Evolutionary conservation across 768 basidiomycete species (phyloP).

Genomic region (Panus rudis): DNA sequence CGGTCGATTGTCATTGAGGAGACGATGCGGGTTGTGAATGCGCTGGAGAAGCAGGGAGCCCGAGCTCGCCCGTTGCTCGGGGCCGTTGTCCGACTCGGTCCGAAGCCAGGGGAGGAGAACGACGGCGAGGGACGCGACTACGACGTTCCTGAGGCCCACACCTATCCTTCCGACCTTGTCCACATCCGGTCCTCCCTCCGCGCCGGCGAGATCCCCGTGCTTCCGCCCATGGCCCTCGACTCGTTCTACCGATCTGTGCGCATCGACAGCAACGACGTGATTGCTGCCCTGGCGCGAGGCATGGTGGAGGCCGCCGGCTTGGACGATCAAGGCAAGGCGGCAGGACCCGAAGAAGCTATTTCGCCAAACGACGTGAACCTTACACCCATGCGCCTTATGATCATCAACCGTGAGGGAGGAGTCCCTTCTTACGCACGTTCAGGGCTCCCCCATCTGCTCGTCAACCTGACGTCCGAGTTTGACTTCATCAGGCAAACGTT

Average conservation of each 20-base stretch:
- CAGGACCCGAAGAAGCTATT: slow-evolving; percentile 29
- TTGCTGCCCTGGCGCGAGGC: slow-evolving; percentile 80
- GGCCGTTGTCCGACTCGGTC: slow-evolving; percentile 77
- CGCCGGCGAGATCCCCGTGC: slow-evolving; percentile 93
- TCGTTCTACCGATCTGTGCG: slow-evolving; percentile 83
- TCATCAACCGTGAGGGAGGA: slow-evolving; percentile 95
- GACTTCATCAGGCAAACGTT: slow-evolving; percentile 84
- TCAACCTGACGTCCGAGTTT: slow-evolving; percentile 89
- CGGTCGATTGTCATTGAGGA: slow-evolving; percentile 65
- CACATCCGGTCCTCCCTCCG: slow-evolving; percentile 84
- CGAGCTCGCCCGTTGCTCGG: slow-evolving; percentile 85
- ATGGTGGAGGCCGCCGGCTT: slow-evolving; percentile 56
- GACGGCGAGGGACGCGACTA: slow-evolving; percentile 27
- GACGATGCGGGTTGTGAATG: slow-evolving; percentile 75
- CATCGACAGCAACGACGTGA: slow-evolving; percentile 80
- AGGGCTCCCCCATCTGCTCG: slow-evolving; percentile 90
- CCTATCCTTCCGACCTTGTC: slow-evolving; percentile 71
- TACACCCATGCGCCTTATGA: slow-evolving; percentile 92
- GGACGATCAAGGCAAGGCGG: slow-evolving; percentile 36
- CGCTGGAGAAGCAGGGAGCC: slow-evolving; percentile 81
- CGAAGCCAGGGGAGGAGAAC: slow-evolving; percentile 46
- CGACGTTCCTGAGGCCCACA: slow-evolving; percentile 66
- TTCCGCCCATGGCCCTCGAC: slow-evolving; percentile 89
- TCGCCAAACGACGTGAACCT: slow-evolving; percentile 64
- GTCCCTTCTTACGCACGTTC: slow-evolving; percentile 95